Conservation (phyloP, 805 yeast genomes). For the Suhomyces kilbournensis region DNA sequence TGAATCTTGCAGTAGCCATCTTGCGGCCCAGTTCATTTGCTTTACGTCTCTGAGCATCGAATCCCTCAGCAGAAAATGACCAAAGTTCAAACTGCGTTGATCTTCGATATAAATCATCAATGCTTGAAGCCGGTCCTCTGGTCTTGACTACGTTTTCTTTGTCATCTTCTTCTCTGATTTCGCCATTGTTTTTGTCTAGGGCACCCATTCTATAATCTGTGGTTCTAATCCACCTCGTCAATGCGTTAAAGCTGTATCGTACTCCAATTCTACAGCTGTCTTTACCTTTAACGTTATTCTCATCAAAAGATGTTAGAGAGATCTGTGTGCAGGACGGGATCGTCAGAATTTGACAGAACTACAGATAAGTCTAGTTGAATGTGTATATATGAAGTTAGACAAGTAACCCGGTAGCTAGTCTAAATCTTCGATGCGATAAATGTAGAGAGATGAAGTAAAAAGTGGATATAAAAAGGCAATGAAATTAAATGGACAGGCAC, state of each 20-base stretch:
- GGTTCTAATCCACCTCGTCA: background rate
- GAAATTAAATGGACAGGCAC: background rate
- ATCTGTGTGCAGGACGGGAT: background rate
- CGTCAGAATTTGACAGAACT: background rate
- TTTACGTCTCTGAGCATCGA: constrained; percentile 45
- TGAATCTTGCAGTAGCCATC: constrained; percentile 32
- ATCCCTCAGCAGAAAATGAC: constrained; percentile 69
- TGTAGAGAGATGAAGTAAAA: background rate
- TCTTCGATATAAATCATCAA: constrained; percentile 84
- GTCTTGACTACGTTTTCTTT: background rate
- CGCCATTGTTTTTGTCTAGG: background rate
- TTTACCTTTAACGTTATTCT: background rate
- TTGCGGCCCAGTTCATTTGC: constrained; percentile 56
- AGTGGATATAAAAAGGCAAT: background rate
- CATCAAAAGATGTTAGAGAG: background rate
- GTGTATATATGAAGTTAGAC: background rate
- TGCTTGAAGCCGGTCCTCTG: constrained; percentile 37
- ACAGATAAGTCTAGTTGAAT: background rate
- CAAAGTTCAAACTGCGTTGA: constrained; percentile 82
- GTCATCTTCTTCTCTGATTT: background rate
- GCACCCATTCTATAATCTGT: background rate
- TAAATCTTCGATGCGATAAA: background rate
- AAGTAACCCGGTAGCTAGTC: background rate
- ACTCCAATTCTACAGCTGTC: background rate
- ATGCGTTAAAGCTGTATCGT: background rate